Conservation (phyloP, 495 filamentous ascomycete genomes). For the Lophium mytilinum region DNA sequence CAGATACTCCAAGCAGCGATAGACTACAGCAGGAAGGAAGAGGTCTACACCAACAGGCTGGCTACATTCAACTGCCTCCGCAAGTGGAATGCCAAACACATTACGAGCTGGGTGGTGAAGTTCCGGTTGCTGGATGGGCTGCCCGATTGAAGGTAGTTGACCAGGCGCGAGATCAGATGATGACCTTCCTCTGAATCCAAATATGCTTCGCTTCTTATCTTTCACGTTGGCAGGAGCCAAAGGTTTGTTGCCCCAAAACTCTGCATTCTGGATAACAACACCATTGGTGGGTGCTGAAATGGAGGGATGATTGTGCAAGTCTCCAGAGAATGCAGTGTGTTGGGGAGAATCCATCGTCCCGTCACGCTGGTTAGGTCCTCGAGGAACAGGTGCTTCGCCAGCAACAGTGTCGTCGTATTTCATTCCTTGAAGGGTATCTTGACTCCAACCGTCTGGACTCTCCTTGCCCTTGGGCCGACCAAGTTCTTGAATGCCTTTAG, state of each 20-base stretch:
- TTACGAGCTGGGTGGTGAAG: slow-evolving; percentile 6
- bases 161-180: slow-evolving; percentile 47
- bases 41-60: slow-evolving; percentile 61
- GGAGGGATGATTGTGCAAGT: slow-evolving; percentile 24
- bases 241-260: slow-evolving; percentile 76
- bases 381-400: slow-evolving; percentile 54
- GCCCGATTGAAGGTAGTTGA: slow-evolving; percentile 6
- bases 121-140: slow-evolving; percentile 6
- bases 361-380: slow-evolving; percentile 39
- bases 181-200: slow-evolving; percentile 67
- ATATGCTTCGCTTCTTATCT: slow-evolving; percentile 91
- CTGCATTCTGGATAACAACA: slow-evolving; percentile 75
- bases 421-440: slow-evolving; percentile 60
- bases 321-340: slow-evolving; percentile 15
- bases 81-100: slow-evolving; percentile 79
- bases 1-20: slow-evolving; percentile 92
- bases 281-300: slow-evolving; percentile 89
- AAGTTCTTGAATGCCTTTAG: slow-evolving; percentile 9
- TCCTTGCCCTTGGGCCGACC: slow-evolving; percentile 30
- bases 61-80: slow-evolving; percentile 77
- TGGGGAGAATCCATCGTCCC: slow-evolving; percentile 32
- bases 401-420: slow-evolving; percentile 77
- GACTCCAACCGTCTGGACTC: slow-evolving; percentile 20
- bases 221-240: slow-evolving; percentile 44
- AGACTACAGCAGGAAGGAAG: slow-evolving; percentile 87